phyloP scores from a whole-genome alignment of 164 flowering plant species.

The Vitis amurensis region DNA sequence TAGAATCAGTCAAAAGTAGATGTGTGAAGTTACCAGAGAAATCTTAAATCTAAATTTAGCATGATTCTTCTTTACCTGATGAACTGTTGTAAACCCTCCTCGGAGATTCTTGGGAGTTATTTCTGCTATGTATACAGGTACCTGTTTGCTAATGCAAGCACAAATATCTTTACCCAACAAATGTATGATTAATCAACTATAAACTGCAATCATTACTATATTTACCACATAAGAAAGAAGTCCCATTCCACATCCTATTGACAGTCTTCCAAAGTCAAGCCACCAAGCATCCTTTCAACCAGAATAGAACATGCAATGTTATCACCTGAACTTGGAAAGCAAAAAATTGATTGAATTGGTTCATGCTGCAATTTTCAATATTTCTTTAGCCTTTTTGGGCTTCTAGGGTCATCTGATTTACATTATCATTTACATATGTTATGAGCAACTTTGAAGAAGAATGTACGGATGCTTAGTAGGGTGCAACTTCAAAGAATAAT shows the following conservation, averaged over 20 bases:
- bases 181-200: not conserved
- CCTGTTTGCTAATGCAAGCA: slow-evolving; percentile 24
- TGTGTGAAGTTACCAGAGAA: not conserved
- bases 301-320: not conserved
- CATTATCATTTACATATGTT: too few relatives aligned
- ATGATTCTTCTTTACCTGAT: slow-evolving; percentile 42
- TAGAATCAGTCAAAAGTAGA: slow-evolving; percentile 1
- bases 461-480: not conserved
- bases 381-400: not conserved
- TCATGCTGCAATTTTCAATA: too few relatives aligned
- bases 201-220: not conserved
- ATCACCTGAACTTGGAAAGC: not conserved
- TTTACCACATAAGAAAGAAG: slow-evolving; percentile 64
- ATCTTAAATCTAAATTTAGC: not conserved
- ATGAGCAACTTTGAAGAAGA: not conserved
- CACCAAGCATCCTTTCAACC: slow-evolving; percentile 42
- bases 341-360: not conserved
- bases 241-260: slow-evolving; percentile 57
- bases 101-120: slow-evolving; percentile 74
- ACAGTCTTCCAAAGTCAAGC: slow-evolving; percentile 58
- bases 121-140: slow-evolving; percentile 75
- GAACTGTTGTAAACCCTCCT: slow-evolving; percentile 56
- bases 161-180: not conserved
- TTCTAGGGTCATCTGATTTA: too few relatives aligned
- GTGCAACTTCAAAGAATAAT: too few relatives aligned